A percentile compares a stretch with the other conserved stretches of the same genome.
These are phyloP conservation scores for Emericellopsis cladophorae DNA, from an alignment of 2,329 filamentous ascomycete genomes.

Conservation along the genomic window DNA sequence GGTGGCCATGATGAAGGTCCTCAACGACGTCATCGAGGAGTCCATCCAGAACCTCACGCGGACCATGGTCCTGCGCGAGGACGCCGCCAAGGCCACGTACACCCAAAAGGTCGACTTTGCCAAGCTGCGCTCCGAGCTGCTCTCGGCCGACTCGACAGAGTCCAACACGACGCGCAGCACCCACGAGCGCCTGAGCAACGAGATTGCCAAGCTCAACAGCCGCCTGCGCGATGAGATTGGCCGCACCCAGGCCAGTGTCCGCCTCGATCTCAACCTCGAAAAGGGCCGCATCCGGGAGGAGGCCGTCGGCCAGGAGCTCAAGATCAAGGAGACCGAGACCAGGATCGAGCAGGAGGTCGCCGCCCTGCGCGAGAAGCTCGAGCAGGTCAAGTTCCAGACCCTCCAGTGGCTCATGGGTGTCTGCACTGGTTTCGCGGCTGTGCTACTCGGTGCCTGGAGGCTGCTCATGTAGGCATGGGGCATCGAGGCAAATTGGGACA, in stretches of 20 bases:
- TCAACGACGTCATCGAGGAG: constrained; percentile 95
- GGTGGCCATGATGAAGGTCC: constrained; percentile 95
- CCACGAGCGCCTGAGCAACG: constrained; percentile 87
- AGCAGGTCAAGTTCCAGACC: constrained; percentile 96
- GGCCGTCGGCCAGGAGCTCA: constrained; percentile 90
- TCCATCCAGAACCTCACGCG: constrained; percentile 95
- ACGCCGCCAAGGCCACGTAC: constrained; percentile 69
- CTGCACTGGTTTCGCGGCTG: constrained; percentile 52
- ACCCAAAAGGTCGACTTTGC: constrained; percentile 95
- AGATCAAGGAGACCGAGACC: constrained; percentile 97
- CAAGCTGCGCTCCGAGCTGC: constrained; percentile 86
- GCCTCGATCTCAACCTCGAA: constrained; percentile 87
- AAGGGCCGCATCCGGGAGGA: constrained; percentile 95
- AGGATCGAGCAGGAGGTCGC: constrained; percentile 97
- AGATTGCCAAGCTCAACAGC: constrained; percentile 85
- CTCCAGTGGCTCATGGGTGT: constrained; percentile 96
- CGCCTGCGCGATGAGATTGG: constrained; percentile 87
- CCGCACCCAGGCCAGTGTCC: constrained; percentile 82
- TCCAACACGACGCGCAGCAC: constrained; percentile 75
- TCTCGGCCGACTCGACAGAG: constrained; percentile 86
- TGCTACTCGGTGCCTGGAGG: constrained; percentile 58
- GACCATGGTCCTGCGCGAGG: constrained; percentile 95
- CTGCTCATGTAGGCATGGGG: constrained; percentile 42
- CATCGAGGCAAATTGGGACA: too few species aligned
- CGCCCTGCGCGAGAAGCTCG: constrained; percentile 76